A percentile compares a stretch with the other conserved stretches of the same genome.
These are phyloP conservation scores for Pyricularia pennisetigena DNA, from an alignment of 2,329 filamentous ascomycete genomes.

Conservation along the genomic window DNA sequence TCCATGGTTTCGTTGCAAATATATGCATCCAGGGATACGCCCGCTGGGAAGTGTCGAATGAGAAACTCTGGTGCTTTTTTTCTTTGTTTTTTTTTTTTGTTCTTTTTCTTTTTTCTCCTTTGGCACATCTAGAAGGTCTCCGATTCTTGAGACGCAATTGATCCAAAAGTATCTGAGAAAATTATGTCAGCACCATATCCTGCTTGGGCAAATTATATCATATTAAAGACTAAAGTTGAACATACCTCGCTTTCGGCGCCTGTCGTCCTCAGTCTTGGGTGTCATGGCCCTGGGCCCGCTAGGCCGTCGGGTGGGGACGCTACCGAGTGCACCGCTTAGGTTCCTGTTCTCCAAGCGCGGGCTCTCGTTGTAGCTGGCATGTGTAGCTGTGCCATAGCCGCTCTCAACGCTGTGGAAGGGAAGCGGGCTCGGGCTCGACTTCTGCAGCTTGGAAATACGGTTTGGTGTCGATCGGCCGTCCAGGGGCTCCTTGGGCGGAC, in stretches of 20 bases:
- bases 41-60: neutral
- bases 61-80: slow-evolving; percentile 6
- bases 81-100: slow-evolving; percentile 14
- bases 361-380: slow-evolving; percentile 37
- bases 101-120: slow-evolving; percentile 16
- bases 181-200: neutral
- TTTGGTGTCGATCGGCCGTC: slow-evolving; percentile 33
- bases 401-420: slow-evolving; percentile 46
- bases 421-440: slow-evolving; percentile 46
- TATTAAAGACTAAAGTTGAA: slow-evolving; percentile 7
- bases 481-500: slow-evolving; percentile 54
- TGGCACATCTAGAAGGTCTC: slow-evolving; percentile 36
- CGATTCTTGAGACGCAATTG: slow-evolving; percentile 38
- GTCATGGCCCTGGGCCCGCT: slow-evolving; percentile 54
- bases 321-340: slow-evolving; percentile 40
- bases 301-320: slow-evolving; percentile 41
- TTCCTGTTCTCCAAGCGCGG: slow-evolving; percentile 48
- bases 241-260: slow-evolving; percentile 47
- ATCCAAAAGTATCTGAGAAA: slow-evolving; percentile 41
- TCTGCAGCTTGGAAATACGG: slow-evolving; percentile 40
- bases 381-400: slow-evolving; percentile 36
- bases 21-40: neutral
- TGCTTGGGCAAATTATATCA: neutral
- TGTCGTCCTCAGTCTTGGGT: slow-evolving; percentile 40
- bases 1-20: neutral